A percentile compares a stretch with the other conserved stretches of the same genome.
These are phyloP conservation scores for Pseudogymnoascus sp. DNA, from an alignment of 2,329 filamentous ascomycete species.

Conservation along the genomic window DNA sequence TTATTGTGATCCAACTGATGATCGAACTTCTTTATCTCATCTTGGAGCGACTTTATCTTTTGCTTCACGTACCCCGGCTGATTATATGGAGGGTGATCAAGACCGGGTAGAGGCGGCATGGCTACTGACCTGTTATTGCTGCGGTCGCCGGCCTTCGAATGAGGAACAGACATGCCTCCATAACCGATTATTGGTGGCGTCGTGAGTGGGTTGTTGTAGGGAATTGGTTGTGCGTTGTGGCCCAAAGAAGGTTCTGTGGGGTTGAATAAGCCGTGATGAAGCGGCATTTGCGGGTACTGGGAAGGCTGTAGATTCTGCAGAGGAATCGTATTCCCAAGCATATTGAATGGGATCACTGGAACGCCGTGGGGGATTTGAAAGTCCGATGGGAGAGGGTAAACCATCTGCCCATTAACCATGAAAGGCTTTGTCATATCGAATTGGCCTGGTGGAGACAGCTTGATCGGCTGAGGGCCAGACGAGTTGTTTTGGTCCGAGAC, in stretches of 20 bases:
- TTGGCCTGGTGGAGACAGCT: conserved; percentile 28
- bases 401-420: conserved; percentile 22
- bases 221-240: background rate
- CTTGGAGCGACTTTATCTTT: conserved; percentile 34
- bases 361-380: conserved; percentile 20
- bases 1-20: conserved; percentile 54
- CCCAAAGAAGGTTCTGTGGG: background rate
- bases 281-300: conserved; percentile 10
- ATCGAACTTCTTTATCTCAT: conserved; percentile 48
- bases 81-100: background rate
- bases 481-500: background rate
- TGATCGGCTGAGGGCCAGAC: conserved; percentile 19
- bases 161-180: background rate
- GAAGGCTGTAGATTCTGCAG: conserved; percentile 11
- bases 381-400: conserved; percentile 24
- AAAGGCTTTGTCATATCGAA: conserved; percentile 30
- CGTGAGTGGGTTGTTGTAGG: background rate
- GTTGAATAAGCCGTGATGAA: background rate
- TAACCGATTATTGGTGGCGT: no score
- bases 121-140: background rate
- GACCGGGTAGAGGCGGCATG: background rate
- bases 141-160: background rate
- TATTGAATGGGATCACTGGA: conserved; percentile 20
- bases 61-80: conserved; percentile 11
- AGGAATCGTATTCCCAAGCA: conserved; percentile 22